Conservation (phyloP, 2,329 filamentous ascomycete species). For the Pyrenochaeta sp. region DNA sequence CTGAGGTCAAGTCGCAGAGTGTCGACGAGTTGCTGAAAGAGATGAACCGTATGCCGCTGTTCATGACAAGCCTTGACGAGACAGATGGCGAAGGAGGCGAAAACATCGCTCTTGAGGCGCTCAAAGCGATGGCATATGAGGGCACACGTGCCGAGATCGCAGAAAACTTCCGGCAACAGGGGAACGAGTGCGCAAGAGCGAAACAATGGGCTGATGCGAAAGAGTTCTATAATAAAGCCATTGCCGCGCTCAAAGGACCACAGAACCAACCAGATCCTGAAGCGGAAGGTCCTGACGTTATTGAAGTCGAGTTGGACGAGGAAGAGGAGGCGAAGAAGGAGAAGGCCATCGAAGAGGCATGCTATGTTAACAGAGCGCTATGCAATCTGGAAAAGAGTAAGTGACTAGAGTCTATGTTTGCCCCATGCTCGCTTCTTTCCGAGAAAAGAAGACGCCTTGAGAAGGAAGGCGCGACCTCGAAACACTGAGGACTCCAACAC, state of each 20-base stretch:
- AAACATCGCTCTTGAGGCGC: constrained; percentile 83
- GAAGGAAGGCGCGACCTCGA: neutral
- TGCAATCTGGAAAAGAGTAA: constrained; percentile 84
- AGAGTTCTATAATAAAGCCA: constrained; percentile 91
- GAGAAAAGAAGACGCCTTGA: neutral
- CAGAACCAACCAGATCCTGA: constrained; percentile 53
- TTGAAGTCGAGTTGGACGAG: constrained; percentile 62
- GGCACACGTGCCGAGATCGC: constrained; percentile 86
- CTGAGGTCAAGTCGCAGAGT: constrained; percentile 63
- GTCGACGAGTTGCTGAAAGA: constrained; percentile 69
- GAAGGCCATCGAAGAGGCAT: constrained; percentile 73
- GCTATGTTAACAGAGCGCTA: constrained; percentile 86
- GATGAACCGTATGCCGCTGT: constrained; percentile 79
- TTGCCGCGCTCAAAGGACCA: constrained; percentile 73
- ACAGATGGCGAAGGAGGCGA: constrained; percentile 70
- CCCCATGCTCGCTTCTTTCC: neutral
- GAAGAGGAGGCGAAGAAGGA: constrained; percentile 70
- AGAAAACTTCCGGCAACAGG: constrained; percentile 85
- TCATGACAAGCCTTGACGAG: constrained; percentile 89
- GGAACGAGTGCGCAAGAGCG: constrained; percentile 84
- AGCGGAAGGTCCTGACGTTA: constrained; percentile 49
- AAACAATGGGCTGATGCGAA: constrained; percentile 82
- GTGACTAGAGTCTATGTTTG: constrained; percentile 26
- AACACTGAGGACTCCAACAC: neutral
- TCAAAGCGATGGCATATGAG: constrained; percentile 91